Conservation (phyloP, 495 filamentous ascomycete genomes). For the Penicillium subrubescens region DNA sequence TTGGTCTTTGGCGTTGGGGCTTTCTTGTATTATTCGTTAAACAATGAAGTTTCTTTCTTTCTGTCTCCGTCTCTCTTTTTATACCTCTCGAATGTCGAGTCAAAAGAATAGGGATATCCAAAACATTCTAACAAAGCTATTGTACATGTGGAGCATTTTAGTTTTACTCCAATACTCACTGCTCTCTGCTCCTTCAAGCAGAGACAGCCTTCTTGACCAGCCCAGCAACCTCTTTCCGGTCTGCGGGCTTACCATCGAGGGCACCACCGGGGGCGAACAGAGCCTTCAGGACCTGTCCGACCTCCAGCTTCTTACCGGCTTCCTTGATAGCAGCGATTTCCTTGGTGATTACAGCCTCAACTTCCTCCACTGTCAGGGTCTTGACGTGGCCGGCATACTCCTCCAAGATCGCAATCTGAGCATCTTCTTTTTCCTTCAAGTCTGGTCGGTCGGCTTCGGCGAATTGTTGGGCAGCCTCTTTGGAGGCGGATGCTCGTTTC, state of each 20-base stretch:
- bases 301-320: constrained; percentile 43
- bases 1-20: background rate
- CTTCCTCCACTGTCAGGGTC: constrained; percentile 51
- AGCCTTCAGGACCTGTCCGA: constrained; percentile 50
- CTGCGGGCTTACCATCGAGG: constrained; percentile 56
- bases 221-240: constrained; percentile 49
- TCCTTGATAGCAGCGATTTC: constrained; percentile 47
- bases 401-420: constrained; percentile 56
- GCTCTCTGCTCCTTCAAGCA: constrained; percentile 1
- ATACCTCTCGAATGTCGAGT: background rate
- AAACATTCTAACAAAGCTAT: constrained; percentile 25
- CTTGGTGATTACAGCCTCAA: constrained; percentile 46
- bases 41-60: background rate
- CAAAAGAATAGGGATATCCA: constrained; percentile 5
- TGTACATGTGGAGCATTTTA: constrained; percentile 17
- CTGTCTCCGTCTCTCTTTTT: background rate
- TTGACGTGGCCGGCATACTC: constrained; percentile 58
- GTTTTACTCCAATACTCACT: background rate
- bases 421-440: constrained; percentile 59
- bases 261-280: constrained; percentile 49
- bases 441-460: constrained; percentile 52
- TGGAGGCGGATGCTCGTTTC: constrained; percentile 52
- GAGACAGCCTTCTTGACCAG: constrained; percentile 47
- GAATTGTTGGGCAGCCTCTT: constrained; percentile 56
- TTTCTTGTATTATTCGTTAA: background rate